phyloP scores from a whole-genome alignment of 2,329 filamentous ascomycete species.

The Alternaria sp. region DNA sequence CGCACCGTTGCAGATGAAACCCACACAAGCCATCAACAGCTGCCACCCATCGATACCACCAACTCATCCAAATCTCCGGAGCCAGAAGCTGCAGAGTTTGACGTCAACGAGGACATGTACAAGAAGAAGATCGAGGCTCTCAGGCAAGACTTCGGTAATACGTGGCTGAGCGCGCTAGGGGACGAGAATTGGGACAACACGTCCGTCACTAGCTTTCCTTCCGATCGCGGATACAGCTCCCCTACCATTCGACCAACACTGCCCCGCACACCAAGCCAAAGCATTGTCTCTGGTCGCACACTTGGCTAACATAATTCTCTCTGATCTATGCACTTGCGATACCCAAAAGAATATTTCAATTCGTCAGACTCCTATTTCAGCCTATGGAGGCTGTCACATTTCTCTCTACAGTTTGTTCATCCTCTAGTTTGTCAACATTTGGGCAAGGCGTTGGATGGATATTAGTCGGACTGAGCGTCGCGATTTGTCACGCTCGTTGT shows the following conservation, averaged over 20 bases:
- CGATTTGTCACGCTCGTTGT: slow-evolving; percentile 43
- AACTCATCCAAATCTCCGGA: slow-evolving; percentile 29
- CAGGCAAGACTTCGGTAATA: slow-evolving; percentile 83
- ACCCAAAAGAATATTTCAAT: slow-evolving; percentile 45
- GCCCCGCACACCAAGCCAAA: slow-evolving; percentile 49
- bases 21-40: slow-evolving; percentile 37
- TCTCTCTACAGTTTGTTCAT: slow-evolving; percentile 14
- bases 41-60: slow-evolving; percentile 46
- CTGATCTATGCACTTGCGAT: slow-evolving; percentile 45
- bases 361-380: slow-evolving; percentile 14
- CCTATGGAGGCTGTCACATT: slow-evolving; percentile 9
- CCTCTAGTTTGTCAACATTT: slow-evolving; percentile 18
- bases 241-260: slow-evolving; percentile 43
- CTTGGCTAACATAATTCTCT: slow-evolving; percentile 40
- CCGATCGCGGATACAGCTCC: slow-evolving; percentile 43
- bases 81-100: slow-evolving; percentile 62
- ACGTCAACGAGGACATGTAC: slow-evolving; percentile 78
- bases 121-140: slow-evolving; percentile 87
- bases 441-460: slow-evolving; percentile 48
- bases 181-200: slow-evolving; percentile 71
- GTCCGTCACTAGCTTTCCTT: slow-evolving; percentile 43
- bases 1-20: slow-evolving; percentile 29
- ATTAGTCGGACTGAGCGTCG: slow-evolving; percentile 30
- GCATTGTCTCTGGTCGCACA: slow-evolving; percentile 52
- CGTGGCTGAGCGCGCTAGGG: slow-evolving; percentile 85